Evolutionary conservation across 441 rosid genomes (phyloP).

Genomic region (Erysimum cheiri): DNA sequence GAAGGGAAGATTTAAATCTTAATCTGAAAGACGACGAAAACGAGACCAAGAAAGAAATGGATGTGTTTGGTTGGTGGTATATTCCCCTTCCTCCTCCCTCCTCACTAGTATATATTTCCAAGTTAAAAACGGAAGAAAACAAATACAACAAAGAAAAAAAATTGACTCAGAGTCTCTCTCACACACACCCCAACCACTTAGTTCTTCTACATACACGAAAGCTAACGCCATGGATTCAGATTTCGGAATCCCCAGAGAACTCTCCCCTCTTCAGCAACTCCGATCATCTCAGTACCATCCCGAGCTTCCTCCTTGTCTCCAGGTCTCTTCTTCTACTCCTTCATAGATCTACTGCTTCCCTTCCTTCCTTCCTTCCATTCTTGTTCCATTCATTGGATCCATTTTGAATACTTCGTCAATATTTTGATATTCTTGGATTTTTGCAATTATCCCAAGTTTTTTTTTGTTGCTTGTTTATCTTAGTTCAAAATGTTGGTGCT

Average conservation of each 20-base stretch:
- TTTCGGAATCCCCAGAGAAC: conserved; percentile 93
- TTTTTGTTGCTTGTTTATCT: neutral
- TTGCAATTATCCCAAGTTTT: neutral
- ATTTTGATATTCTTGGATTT: neutral
- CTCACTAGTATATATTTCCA: conserved; percentile 31
- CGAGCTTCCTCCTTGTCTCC: conserved; percentile 93
- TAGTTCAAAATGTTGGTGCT: conserved; percentile 24
- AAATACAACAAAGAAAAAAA: neutral
- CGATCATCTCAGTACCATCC: conserved; percentile 92
- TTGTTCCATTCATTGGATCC: conserved; percentile 26
- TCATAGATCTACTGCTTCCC: conserved; percentile 15
- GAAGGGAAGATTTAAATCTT: neutral
- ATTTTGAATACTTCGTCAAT: neutral
- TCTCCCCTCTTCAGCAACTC: conserved; percentile 84
- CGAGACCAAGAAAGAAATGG: neutral
- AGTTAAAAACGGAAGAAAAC: neutral
- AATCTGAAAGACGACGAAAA: conserved; percentile 6
- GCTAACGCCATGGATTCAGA: conserved; percentile 83
- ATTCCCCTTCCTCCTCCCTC: conserved; percentile 15
- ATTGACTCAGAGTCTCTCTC: conserved; percentile 31
- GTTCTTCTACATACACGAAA: conserved; percentile 2
- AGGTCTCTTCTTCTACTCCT: conserved; percentile 52
- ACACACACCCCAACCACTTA: conserved; percentile 24
- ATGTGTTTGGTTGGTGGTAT: conserved; percentile 39
- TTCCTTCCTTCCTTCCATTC: neutral